Evolutionary conservation across 1,284 basidiomycete species (phyloP).

Genomic region (Volvariella surrecta): DNA sequence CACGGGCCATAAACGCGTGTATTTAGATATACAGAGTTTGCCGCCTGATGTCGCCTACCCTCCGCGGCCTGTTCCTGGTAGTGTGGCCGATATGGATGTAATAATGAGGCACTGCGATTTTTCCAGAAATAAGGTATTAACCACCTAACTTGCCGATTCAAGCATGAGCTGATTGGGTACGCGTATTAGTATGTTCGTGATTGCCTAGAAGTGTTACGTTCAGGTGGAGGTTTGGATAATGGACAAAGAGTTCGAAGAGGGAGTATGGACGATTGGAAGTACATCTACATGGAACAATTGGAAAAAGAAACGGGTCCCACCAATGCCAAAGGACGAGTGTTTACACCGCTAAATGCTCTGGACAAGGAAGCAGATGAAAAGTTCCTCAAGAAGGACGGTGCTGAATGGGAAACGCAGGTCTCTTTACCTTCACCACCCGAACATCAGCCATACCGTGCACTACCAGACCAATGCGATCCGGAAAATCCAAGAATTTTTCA

Average conservation of each 20-base stretch:
- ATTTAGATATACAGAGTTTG: constrained; percentile 45
- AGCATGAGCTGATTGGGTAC: background rate
- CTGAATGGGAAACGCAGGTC: constrained; percentile 30
- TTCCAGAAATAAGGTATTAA: constrained; percentile 44
- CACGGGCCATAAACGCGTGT: constrained; percentile 48
- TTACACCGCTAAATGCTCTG: constrained; percentile 11
- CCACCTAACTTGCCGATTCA: no score
- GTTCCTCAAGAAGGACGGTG: constrained; percentile 30
- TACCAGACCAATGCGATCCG: constrained; percentile 53
- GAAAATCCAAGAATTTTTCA: constrained; percentile 69
- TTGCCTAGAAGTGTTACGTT: constrained; percentile 65
- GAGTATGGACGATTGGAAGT: constrained; percentile 54
- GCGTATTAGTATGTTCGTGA: constrained; percentile 59
- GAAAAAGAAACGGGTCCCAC: constrained; percentile 15
- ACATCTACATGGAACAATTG: constrained; percentile 51
- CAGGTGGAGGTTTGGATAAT: constrained; percentile 67
- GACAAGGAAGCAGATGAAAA: constrained; percentile 29
- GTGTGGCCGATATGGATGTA: constrained; percentile 64
- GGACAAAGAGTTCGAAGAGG: constrained; percentile 52
- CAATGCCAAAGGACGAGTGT: constrained; percentile 27
- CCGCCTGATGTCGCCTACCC: constrained; percentile 48
- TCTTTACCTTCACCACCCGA: constrained; percentile 23
- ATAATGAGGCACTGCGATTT: constrained; percentile 72
- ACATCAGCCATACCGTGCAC: constrained; percentile 48
- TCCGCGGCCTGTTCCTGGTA: constrained; percentile 56